Base-by-base conservation (phyloP, 768 basidiomycete species). In the Hericium rajendrae region DNA sequence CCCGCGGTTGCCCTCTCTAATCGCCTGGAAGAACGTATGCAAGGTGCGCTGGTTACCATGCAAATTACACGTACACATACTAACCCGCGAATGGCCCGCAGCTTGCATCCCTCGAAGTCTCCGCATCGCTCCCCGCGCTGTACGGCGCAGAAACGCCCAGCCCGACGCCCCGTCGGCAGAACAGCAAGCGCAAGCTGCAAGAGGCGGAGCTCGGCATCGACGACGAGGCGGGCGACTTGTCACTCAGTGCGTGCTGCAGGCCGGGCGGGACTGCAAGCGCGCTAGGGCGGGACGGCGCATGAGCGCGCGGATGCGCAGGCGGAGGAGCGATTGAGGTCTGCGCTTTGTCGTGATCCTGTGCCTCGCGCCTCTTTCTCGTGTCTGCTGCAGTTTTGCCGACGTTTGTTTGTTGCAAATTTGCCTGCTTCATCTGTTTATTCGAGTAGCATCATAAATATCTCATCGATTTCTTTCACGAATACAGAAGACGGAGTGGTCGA, bases 1-100 rank as follows among this genome's bases (percentile, higher is more conserved):
- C 15, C 22, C 39, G 10, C 11, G n/a, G 5, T 52, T 60, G 12
- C 59, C 59, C 37, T 60, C 59, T 38, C 43, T 60, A 39, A 50
- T 38, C 11, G 18, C 51, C 24, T 60, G 59, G 59, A 46, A 51
- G 46, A 51, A 48, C 20, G 46, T 46, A 20, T 60, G 59, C 41
- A 37, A 43, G 43, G 59, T 57, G 20, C 49, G 59, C 10, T 51
- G n/a, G 6, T 22, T 15, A 16, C 2, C 2, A n/a, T 22, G 2
- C 43, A 1, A 15, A 6, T 11, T 46, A 16, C 43, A 5, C 9
- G 12, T 15, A 46, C 12, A 16, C 6, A 22, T 16, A 6, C 5
- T 46, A 8, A 22, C 28, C 26, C 8, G 24, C 46, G 12, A 48
- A 15, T n/a, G 52, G 20, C 38, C 16, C 2, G 10, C 28, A 18